These are phyloP conservation scores for Lupinus albus DNA, from an alignment of 306 rosid genomes.

Conservation along the genomic window DNA sequence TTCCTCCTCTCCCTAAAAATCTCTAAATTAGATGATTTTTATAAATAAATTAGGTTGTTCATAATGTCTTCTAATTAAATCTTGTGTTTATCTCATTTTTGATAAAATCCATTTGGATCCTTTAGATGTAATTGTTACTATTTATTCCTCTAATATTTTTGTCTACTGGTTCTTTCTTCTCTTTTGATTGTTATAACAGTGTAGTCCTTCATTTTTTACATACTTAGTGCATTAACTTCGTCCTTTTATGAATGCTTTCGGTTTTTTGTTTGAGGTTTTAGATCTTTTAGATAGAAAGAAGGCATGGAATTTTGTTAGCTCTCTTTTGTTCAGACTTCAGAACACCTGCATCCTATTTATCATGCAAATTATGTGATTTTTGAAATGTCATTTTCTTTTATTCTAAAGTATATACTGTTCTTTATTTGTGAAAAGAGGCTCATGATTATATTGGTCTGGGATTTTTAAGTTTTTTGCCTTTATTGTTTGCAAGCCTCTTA, in stretches of 20 bases:
- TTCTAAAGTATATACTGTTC: too few species aligned
- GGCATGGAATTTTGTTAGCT: too few species aligned
- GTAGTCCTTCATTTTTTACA: too few species aligned
- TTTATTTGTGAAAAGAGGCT: too few species aligned
- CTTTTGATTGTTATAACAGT: too few species aligned
- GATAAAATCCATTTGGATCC: conserved; percentile 8
- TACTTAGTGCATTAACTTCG: too few species aligned
- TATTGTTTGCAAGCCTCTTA: conserved; percentile 16
- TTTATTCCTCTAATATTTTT: background rate
- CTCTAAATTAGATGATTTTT: conserved; percentile 1
- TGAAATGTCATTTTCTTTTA: background rate
- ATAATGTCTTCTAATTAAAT: background rate
- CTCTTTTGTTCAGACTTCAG: too few species aligned
- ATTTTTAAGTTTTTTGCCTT: conserved; percentile 4
- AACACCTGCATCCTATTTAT: too few species aligned
- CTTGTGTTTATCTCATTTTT: conserved; percentile 2
- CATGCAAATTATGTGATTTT: conserved; percentile 18
- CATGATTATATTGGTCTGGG: background rate
- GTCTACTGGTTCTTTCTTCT: too few species aligned
- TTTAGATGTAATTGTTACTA: conserved; percentile 19
- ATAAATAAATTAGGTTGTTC: conserved; percentile 15
- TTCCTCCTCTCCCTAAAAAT: background rate
- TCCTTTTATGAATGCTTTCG: too few species aligned
- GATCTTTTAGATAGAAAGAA: too few species aligned
- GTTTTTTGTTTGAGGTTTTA: too few species aligned